phyloP scores from a whole-genome alignment of 768 basidiomycete genomes.

The Suillus decipiens region DNA sequence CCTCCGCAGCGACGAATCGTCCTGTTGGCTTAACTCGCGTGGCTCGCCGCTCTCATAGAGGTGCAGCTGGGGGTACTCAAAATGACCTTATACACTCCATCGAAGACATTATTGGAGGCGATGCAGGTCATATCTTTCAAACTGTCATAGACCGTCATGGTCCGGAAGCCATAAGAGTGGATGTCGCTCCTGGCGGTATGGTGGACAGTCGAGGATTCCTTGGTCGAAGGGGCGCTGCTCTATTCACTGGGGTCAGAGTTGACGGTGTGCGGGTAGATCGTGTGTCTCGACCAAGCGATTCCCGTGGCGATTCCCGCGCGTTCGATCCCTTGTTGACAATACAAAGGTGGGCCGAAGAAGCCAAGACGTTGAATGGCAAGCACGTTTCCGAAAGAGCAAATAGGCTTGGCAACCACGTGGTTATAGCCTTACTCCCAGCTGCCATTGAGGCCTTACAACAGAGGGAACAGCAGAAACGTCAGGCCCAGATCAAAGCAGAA shows the following conservation, averaged over 20 bases:
- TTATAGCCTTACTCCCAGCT: constrained; percentile 75
- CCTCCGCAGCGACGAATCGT: constrained; percentile 46
- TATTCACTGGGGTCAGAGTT: constrained; percentile 46
- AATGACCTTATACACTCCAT: constrained; percentile 73
- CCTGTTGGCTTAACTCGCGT: constrained; percentile 47
- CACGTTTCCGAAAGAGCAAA: constrained; percentile 66
- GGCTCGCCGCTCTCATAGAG: constrained; percentile 58
- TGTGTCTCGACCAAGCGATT: constrained; percentile 45
- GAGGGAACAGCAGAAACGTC: constrained; percentile 37
- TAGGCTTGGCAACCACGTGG: constrained; percentile 71
- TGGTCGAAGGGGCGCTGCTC: constrained; percentile 48
- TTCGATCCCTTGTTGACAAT: constrained; percentile 80
- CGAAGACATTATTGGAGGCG: constrained; percentile 78
- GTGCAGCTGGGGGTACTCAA: constrained; percentile 46
- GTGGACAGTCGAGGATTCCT: constrained; percentile 59
- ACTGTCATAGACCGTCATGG: constrained; percentile 71
- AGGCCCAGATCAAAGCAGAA: constrained; percentile 58
- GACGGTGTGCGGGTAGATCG: constrained; percentile 58
- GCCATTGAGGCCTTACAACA: constrained; percentile 65
- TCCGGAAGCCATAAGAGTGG: constrained; percentile 74
- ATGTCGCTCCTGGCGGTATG: constrained; percentile 67
- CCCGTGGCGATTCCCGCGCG: constrained; percentile 44
- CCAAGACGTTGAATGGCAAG: constrained; percentile 76
- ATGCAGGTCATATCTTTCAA: constrained; percentile 81
- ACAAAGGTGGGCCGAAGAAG: constrained; percentile 90